These are phyloP conservation scores for Syncephalis plumigaleata DNA, from an alignment of 371 early-diverging fungal species.

Conservation along the genomic window DNA sequence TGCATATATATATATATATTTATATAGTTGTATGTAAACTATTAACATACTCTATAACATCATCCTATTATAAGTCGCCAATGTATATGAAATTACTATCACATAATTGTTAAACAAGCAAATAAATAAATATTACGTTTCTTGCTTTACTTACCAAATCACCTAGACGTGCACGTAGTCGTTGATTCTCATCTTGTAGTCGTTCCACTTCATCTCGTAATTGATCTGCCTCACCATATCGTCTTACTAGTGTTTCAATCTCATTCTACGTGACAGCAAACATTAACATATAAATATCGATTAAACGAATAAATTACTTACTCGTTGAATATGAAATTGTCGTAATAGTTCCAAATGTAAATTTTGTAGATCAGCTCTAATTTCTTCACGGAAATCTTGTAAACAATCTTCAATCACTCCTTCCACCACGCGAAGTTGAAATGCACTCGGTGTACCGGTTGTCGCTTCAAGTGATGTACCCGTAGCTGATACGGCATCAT, in stretches of 20 bases:
- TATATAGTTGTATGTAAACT: too few relatives aligned
- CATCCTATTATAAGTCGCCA: too few relatives aligned
- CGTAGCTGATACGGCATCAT: too few relatives aligned
- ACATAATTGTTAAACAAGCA: too few relatives aligned
- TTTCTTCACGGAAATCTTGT: slow-evolving; percentile 21
- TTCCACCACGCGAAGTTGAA: slow-evolving; percentile 23
- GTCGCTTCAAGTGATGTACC: too few relatives aligned
- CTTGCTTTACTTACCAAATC: background rate
- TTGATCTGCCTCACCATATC: slow-evolving; percentile 18
- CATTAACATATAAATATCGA: slow-evolving; percentile 5
- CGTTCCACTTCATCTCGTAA: slow-evolving; percentile 20
- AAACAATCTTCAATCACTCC: slow-evolving; percentile 29
- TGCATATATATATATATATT: too few relatives aligned
- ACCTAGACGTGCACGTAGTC: slow-evolving; percentile 10
- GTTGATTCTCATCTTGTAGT: slow-evolving; percentile 27
- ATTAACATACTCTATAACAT: too few relatives aligned
- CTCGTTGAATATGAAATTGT: slow-evolving; percentile 41
- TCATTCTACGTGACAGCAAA: slow-evolving; percentile 17
- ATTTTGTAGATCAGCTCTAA: slow-evolving; percentile 34
- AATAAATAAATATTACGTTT: too few relatives aligned
- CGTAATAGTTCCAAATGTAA: slow-evolving; percentile 42
- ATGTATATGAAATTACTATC: too few relatives aligned
- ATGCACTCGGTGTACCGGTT: too few relatives aligned
- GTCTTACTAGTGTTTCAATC: slow-evolving; percentile 20
- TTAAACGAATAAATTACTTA: slow-evolving; percentile 7